phyloP scores from a whole-genome alignment of 106 monocot genomes.

The Dendrobium chrysotoxum region DNA sequence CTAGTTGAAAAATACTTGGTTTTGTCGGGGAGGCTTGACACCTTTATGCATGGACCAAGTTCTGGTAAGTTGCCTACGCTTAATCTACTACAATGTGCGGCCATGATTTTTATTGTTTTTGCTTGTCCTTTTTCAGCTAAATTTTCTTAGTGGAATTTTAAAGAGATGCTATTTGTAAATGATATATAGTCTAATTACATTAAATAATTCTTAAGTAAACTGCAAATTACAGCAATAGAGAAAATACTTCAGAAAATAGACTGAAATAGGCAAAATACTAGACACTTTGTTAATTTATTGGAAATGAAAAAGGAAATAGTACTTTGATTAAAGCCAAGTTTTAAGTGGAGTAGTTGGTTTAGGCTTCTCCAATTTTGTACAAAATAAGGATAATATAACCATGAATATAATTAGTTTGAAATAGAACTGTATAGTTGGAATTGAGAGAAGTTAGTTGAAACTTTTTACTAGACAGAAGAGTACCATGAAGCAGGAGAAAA shows the following conservation, averaged over 20 bases:
- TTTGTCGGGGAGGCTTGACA: slow-evolving; percentile 47
- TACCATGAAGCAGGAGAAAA: not conserved
- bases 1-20: slow-evolving; percentile 79
- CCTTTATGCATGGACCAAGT: slow-evolving; percentile 72
- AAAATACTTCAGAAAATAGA: not conserved
- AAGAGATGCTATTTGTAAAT: not conserved
- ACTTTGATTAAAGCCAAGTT: not conserved
- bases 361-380: not conserved
- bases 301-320: not conserved
- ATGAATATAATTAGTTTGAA: not conserved
- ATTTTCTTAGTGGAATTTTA: not conserved
- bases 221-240: not conserved
- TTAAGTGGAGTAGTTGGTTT: not conserved
- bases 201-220: not conserved
- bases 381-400: not conserved
- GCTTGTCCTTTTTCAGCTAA: not conserved
- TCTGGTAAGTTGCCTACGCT: slow-evolving; percentile 33
- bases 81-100: not conserved
- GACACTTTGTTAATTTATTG: not conserved
- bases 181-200: not conserved
- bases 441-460: not conserved
- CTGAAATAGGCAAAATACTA: not conserved
- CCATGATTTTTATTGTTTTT: not conserved
- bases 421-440: not conserved
- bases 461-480: not conserved